Evolutionary conservation across 208 protist genomes (phyloP).

Genomic region (Kentomonas sorsogonicus): DNA sequence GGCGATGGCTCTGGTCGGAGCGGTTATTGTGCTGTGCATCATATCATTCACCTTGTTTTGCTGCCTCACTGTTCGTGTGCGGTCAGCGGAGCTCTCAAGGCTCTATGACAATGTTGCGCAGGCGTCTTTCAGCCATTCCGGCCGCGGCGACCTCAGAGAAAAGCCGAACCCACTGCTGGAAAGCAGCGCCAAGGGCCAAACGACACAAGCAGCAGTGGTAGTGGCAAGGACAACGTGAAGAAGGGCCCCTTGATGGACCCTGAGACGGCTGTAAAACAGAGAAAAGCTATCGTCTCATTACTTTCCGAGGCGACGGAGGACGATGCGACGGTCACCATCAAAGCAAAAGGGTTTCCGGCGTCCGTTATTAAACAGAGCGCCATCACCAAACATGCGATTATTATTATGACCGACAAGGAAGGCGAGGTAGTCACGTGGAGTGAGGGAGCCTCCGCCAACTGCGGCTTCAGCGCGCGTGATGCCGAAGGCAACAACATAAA

Average conservation of each 20-base stretch:
- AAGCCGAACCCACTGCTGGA: too few relatives aligned
- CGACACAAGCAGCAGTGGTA: too few relatives aligned
- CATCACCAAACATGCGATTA: slow-evolving; percentile 34
- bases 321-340: slow-evolving; percentile 31
- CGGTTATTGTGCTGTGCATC: too few relatives aligned
- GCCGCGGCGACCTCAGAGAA: too few relatives aligned
- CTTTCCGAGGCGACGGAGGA: slow-evolving; percentile 44
- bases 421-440: slow-evolving; percentile 49
- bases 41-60: too few relatives aligned
- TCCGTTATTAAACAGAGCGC: slow-evolving; percentile 30
- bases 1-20: too few relatives aligned
- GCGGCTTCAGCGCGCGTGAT: slow-evolving; percentile 46
- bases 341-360: slow-evolving; percentile 24
- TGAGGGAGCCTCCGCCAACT: slow-evolving; percentile 36
- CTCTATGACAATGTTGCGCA: too few relatives aligned
- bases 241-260: slow-evolving; percentile 21
- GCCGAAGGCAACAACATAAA: slow-evolving; percentile 52
- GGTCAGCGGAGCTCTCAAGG: too few relatives aligned
- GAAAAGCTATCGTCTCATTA: slow-evolving; percentile 24
- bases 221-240: too few relatives aligned
- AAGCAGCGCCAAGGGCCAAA: too few relatives aligned
- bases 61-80: too few relatives aligned
- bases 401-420: slow-evolving; percentile 43
- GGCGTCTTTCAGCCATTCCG: too few relatives aligned
- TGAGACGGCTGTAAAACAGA: slow-evolving; percentile 20